A percentile compares a stretch with the other conserved stretches of the same genome.
Conservation (phyloP, 306 rosid species). For the Inga leiocalycina region DNA sequence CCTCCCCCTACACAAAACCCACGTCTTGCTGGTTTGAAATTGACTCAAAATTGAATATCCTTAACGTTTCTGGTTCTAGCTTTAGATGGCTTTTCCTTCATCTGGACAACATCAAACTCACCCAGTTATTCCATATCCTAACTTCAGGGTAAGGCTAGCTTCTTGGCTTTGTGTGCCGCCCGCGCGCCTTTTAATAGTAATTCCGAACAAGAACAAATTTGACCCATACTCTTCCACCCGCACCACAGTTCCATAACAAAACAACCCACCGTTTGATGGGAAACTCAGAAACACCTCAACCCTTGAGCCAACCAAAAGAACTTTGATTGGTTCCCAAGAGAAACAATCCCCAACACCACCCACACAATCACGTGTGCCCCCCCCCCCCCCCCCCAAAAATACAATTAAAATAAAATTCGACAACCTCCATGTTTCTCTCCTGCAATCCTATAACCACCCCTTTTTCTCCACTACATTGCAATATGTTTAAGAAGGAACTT, state of each 20-base stretch:
- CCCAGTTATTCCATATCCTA: background rate
- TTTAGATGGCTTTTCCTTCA: conserved; percentile 24
- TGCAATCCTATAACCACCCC: background rate
- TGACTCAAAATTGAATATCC: conserved; percentile 45
- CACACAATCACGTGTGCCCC: conserved; percentile 37
- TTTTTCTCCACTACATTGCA: background rate
- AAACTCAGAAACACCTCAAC: conserved; percentile 12
- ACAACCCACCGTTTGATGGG: conserved; percentile 11
- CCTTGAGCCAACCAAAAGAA: conserved; percentile 19
- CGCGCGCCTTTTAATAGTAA: conserved; percentile 4
- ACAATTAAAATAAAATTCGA: background rate
- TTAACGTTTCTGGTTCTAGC: conserved; percentile 38
- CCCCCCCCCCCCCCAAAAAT: background rate
- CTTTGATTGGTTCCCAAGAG: conserved; percentile 8
- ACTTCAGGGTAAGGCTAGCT: background rate
- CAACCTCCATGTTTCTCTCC: background rate
- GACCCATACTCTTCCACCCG: conserved; percentile 34
- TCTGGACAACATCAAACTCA: conserved; percentile 18
- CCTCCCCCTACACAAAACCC: conserved; percentile 40
- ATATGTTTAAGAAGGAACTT: background rate
- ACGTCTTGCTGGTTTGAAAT: conserved; percentile 45
- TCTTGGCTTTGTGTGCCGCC: background rate
- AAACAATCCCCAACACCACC: conserved; percentile 22
- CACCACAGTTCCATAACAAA: conserved; percentile 9
- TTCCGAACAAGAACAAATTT: conserved; percentile 29